Conservation (phyloP, 2,329 filamentous ascomycete genomes). For the Hypoxylon sp. region DNA sequence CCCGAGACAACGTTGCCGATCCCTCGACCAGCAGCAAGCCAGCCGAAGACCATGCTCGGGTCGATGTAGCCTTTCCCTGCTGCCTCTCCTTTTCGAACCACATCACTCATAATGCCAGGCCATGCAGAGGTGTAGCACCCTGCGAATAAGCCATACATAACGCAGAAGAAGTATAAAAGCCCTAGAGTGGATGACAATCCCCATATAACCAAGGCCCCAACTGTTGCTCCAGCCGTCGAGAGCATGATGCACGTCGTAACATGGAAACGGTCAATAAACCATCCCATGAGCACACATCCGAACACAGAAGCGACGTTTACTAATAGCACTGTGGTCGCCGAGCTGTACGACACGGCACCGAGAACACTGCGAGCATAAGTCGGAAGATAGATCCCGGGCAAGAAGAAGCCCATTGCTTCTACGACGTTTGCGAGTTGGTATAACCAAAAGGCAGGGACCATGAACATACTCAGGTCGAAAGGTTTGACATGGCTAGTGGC, state of each 20-base stretch:
- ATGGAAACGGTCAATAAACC: constrained; percentile 66
- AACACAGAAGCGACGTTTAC: constrained; percentile 72
- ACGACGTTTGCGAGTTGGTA: constrained; percentile 70
- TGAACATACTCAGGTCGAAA: constrained; percentile 64
- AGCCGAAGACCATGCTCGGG: constrained; percentile 68
- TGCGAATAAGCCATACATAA: constrained; percentile 75
- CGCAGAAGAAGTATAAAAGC: constrained; percentile 70
- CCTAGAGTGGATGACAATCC: constrained; percentile 67
- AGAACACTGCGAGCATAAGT: constrained; percentile 66
- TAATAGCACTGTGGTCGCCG: constrained; percentile 69
- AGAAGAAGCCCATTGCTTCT: constrained; percentile 72
- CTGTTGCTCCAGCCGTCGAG: constrained; percentile 67
- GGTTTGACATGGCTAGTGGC: constrained; percentile 55
- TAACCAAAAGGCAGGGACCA: constrained; percentile 66
- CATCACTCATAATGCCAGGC: constrained; percentile 67
- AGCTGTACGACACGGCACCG: constrained; percentile 61
- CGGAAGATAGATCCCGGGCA: constrained; percentile 73
- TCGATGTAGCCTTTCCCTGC: constrained; percentile 52
- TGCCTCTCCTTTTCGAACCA: constrained; percentile 49
- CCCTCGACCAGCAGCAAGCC: constrained; percentile 70
- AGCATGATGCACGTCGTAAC: constrained; percentile 69
- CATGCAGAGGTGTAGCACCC: constrained; percentile 74
- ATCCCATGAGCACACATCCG: constrained; percentile 70
- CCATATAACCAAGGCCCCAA: constrained; percentile 73
- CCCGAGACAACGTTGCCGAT: constrained; percentile 71